phyloP scores from a whole-genome alignment of 768 basidiomycete genomes.

The Rossbeevera mucosa region DNA sequence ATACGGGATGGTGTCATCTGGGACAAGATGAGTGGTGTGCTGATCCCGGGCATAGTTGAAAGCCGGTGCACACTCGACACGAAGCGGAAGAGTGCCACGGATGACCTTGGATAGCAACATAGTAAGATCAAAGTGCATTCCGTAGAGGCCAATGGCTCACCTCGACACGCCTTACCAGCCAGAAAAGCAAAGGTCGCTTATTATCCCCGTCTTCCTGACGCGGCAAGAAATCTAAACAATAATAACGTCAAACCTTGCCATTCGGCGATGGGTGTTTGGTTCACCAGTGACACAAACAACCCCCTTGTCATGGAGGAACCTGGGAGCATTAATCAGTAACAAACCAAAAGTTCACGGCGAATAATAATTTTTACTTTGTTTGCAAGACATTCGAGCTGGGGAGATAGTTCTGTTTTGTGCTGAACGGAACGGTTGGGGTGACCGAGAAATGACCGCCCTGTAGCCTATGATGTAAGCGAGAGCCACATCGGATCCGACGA shows the following conservation, averaged over 20 bases:
- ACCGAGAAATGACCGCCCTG: conserved; percentile 91
- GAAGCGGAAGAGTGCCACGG: conserved; percentile 74
- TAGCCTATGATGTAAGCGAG: conserved; percentile 1
- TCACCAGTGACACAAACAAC: conserved; percentile 79
- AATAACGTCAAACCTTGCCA: conserved; percentile 4
- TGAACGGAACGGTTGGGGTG: conserved; percentile 63
- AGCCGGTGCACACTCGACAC: conserved; percentile 89
- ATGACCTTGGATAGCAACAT: conserved; percentile 49
- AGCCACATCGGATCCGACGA: not conserved
- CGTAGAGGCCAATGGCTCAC: conserved; percentile 22
- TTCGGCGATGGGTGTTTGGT: not conserved
- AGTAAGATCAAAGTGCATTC: not conserved
- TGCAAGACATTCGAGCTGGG: conserved; percentile 82
- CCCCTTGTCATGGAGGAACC: conserved; percentile 82
- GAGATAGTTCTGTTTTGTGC: conserved; percentile 78
- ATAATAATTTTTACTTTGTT: conserved; percentile 52
- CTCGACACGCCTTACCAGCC: conserved; percentile 83
- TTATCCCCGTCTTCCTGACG: conserved; percentile 42
- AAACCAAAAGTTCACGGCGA: not conserved
- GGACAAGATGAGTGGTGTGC: conserved; percentile 60
- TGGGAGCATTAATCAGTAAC: conserved; percentile 15
- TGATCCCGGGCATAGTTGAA: conserved; percentile 87
- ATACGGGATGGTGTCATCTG: conserved; percentile 42
- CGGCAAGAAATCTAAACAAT: conserved; percentile 66
- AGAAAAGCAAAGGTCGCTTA: conserved; percentile 67